Evolutionary conservation across 805 yeast genomes (phyloP).

Genomic region (Candida palmyrensis): DNA sequence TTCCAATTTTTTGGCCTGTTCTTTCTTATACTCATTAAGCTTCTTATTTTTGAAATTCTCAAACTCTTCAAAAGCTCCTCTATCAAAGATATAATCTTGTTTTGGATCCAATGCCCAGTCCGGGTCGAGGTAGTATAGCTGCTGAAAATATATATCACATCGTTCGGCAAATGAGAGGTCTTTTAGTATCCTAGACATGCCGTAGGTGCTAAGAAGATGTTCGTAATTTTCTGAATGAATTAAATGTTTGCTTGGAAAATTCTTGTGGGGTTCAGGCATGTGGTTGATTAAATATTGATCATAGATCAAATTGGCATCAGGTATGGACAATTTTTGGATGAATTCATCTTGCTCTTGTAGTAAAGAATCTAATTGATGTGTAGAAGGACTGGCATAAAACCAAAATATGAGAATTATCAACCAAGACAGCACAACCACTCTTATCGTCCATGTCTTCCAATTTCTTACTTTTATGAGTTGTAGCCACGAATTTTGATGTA

Average conservation of each 20-base stretch:
- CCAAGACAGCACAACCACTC: not conserved
- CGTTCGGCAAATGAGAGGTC: slow-evolving; percentile 9
- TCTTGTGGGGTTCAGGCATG: not conserved
- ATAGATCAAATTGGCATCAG: not conserved
- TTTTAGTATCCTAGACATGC: slow-evolving; percentile 8
- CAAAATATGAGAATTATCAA: not conserved
- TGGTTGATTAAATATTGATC: not conserved
- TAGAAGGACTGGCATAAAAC: not conserved
- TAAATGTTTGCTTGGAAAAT: not conserved
- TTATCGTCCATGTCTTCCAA: not conserved
- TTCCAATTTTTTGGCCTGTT: slow-evolving; percentile 2
- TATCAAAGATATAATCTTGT: slow-evolving; percentile 10
- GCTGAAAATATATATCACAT: slow-evolving; percentile 20
- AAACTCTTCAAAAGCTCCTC: slow-evolving; percentile 9
- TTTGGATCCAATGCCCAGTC: slow-evolving; percentile 15
- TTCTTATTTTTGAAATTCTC: slow-evolving; percentile 5
- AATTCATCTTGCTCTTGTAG: slow-evolving; percentile 15
- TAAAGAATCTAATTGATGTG: too few species aligned
- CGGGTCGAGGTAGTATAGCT: slow-evolving; percentile 6
- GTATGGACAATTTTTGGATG: slow-evolving; percentile 16
- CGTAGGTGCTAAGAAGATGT: not conserved
- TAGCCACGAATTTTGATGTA: too few species aligned
- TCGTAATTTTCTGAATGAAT: slow-evolving; percentile 3
- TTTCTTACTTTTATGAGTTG: too few species aligned
- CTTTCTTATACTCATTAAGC: slow-evolving; percentile 6